These are phyloP conservation scores for Boletus reticulatus DNA, from an alignment of 768 basidiomycete genomes.

Conservation along the genomic window DNA sequence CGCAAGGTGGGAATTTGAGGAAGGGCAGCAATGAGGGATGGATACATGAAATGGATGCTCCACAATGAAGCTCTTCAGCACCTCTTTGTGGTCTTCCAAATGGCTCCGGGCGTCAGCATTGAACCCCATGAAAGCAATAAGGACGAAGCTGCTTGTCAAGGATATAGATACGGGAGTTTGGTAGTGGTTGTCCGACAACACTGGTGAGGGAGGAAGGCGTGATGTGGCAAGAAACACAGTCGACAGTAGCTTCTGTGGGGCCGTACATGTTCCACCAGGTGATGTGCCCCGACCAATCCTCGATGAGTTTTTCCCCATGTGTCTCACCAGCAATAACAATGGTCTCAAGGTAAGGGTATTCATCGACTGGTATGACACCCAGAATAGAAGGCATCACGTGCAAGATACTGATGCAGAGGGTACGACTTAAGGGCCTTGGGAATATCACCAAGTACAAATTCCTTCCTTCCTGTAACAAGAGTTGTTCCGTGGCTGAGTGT, in stretches of 20 bases:
- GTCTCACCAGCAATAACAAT: constrained; percentile 26
- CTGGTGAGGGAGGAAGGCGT: constrained; percentile 17
- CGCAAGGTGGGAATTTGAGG: constrained; percentile 22
- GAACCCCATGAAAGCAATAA: constrained; percentile 30
- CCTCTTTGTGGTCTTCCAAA: constrained; percentile 19
- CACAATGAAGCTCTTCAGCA: constrained; percentile 23
- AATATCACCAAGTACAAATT: constrained; percentile 32
- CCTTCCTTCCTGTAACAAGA: constrained; percentile 22
- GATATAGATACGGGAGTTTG: constrained; percentile 29
- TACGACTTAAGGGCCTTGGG: constrained; percentile 24
- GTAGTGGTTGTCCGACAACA: constrained; percentile 32
- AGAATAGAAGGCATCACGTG: constrained; percentile 33
- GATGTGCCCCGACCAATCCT: constrained; percentile 25
- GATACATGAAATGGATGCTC: constrained; percentile 33
- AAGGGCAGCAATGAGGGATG: constrained; percentile 27
- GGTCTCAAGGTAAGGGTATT: constrained; percentile 27
- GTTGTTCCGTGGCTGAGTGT: constrained; percentile 20
- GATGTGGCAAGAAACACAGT: constrained; percentile 28
- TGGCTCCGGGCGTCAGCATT: constrained; percentile 8
- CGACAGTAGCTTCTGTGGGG: constrained; percentile 33
- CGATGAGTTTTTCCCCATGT: constrained; percentile 20
- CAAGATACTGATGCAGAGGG: constrained; percentile 25
- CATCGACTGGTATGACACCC: constrained; percentile 23
- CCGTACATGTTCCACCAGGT: constrained; percentile 33
- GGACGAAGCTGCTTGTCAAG: constrained; percentile 27